Evolutionary conservation across 768 basidiomycete species (phyloP), one percentile per base, ranked within the genome.

Genomic region (Lentinula lateritia): DNA sequence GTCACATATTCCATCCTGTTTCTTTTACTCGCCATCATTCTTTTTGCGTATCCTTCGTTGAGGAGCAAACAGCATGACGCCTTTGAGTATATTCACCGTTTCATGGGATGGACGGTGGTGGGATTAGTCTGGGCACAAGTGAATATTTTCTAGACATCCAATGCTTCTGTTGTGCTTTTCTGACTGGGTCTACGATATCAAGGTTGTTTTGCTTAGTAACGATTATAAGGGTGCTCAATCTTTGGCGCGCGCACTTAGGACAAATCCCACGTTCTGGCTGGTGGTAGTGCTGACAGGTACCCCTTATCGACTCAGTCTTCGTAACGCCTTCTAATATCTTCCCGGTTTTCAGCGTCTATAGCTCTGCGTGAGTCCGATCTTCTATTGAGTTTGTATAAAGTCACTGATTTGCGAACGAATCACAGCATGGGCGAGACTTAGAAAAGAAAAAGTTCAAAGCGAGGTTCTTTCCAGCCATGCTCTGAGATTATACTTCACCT

Each of bases 61-160:
- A 76, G 85, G 50, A 69, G 70, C 48, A 75, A 77, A 43, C 72
- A 72, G 45, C 84, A 85, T 69, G 76, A 86, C 63, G 72, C 70
- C 6, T 86, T 85, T 65, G 85, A 86, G 68, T 69, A 39, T 46
- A 75, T 76, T 10, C 85, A 85, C 70, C 82, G 85, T 34, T 84
- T 83, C 71, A 70, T 81, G 35, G 85, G 84, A 35, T 85, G 84
- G 85, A 74, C 75, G 5, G 76, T 78, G 5, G 78, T 79, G 3
- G 77, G 74, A 12, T 69, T 84, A 50, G 81, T 85, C 4, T 85
- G 83, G 83, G 71, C 67, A 16, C 83, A 82, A 73, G 80, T 80
- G 3, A 46, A 28, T 72, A 28, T 20, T 18, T 34, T 32, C n/a
- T 53, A 28, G 13, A 35, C 28, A n/a, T 23, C 23, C 12, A 35